Evolutionary conservation across 768 basidiomycete genomes (phyloP), one percentile per base, ranked within the genome.

Genomic region (Clavaria fumosa): DNA sequence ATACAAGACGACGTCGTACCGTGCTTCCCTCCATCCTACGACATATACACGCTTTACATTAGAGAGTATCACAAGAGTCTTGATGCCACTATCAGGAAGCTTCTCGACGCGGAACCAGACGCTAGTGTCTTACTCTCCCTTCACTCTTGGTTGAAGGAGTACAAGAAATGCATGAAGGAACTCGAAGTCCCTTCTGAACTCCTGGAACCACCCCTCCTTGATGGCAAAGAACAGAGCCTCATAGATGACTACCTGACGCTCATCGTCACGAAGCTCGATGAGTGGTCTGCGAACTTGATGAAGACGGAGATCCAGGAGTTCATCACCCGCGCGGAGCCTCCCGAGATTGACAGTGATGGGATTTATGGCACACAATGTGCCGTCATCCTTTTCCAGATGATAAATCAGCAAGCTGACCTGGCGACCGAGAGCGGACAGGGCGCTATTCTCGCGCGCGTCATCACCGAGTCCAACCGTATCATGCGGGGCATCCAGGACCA

Each of bases 391-490:
- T 97, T 96, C 69, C 85, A 95, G 59, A 90, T 97, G 81, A 80
- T 96, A 47, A 97, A 91, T 56, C 88, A 93, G 57, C 93, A 96
- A 56, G 70, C 89, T 41, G 93, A 97, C 51, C 69, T 89, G 11
- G 91, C 91, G 6, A 79, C 82, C 45, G 95, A 97, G 55, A 97
- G 90, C 47, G 85, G 86, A 4, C 95, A 97, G 54, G 90, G 89
- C 23, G 75, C 81, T 1, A 93, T 97, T 43, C 71, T 99, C 23
- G 77, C 89, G 12, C 77, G 82, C 6, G 90, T 95, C 39, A 75
- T 97, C 27, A 72, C 75, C 42, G 95, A 97, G 55, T 69, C 72
- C 44, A 80, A 81, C 47, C 77, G 86, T 23, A 82, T 89, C 28
- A 95, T 97, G 88, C 73, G 83, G 12, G 58, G 72, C 11, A 76